Evolutionary conservation across 108 stramenopile species (phyloP), one percentile per base, ranked within the genome.

Genomic region (Stephanodiscus triporus): DNA sequence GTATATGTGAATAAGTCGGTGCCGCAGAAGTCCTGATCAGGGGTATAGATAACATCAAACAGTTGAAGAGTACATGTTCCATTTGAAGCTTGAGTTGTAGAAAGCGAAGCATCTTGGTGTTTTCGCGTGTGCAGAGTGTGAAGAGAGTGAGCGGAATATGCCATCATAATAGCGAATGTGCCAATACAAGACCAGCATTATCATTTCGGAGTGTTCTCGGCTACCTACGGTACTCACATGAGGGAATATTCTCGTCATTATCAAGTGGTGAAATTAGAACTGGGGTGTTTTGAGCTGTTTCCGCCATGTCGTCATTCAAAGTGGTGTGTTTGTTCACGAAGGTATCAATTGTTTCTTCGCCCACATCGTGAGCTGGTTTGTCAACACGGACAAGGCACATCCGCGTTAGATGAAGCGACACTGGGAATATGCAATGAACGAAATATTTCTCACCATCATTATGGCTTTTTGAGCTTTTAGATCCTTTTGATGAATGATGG

Each of bases 1-100:
- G 72, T 56, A 53, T 73, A 73, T 7, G 62, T 30, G 49, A 73
- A 73, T 13, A 29, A 22, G 29, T 73, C 72, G 1, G 24, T 51
- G 62, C 72, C 72, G 24, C 72, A 73, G 27, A 54, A 73, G 26
- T 57, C 72, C 8, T 19, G 0, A 16, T 42, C 23, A 24, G 72
- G 72, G n/a, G 61, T 63, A 62, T 73, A 73, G 34, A 61, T 11
- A 38, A 61, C 20, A 17, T 38, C 29, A n/a, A 19, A 9, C 9
- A 20, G 20, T 19, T 13, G 13, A 34, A 10, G 0, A 14, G 20
- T 37, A 36, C 24, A 26, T 34, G 60, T 61, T 32, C 60, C 60
- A 30, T 37, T 11, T 22, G 34, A 13, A 30, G 60, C 16, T 20
- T 26, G 60, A 17, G 60, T 38, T 22, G 37, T 22, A 30, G 60